Percentiles rank a stretch among this genome's conserved stretches.
phyloP scores from a whole-genome alignment of 768 basidiomycete species.

The Collybia sordida region DNA sequence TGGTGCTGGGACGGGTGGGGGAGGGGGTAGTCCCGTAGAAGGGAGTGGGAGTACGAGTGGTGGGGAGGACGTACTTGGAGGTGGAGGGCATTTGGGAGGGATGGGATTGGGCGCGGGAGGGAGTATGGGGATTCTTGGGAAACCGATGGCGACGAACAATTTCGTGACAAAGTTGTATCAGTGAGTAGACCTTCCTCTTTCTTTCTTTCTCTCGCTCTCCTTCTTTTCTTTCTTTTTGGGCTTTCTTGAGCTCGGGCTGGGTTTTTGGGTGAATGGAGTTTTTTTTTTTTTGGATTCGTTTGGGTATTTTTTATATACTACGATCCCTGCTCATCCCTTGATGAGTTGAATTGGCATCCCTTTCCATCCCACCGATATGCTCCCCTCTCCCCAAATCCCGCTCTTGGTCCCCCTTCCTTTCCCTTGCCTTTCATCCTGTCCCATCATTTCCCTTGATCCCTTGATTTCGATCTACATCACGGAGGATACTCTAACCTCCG shows the following conservation, averaged over 20 bases:
- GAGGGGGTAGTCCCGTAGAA: constrained; percentile 41
- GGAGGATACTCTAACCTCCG: no score
- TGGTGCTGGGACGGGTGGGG: constrained; percentile 19
- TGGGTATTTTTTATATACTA: neutral
- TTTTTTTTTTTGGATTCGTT: neutral
- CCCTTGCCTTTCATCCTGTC: no score
- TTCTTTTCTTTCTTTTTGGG: neutral
- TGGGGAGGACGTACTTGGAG: constrained; percentile 34
- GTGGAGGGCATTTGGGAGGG: constrained; percentile 2
- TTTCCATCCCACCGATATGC: no score
- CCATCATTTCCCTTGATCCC: no score
- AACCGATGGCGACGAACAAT: constrained; percentile 73
- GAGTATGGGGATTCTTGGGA: constrained; percentile 60
- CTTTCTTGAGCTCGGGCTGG: no score
- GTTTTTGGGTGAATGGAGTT: neutral
- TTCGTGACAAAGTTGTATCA: constrained; percentile 90
- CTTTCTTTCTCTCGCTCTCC: neutral
- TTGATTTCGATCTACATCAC: no score
- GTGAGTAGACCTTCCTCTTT: constrained; percentile 39
- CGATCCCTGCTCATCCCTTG: constrained; percentile 5
- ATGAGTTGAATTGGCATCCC: neutral
- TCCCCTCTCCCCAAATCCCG: no score
- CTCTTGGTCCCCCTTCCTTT: no score
- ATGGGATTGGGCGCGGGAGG: constrained; percentile 23
- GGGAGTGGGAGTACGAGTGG: constrained; percentile 47